Conservation (phyloP, 2,329 filamentous ascomycete genomes). For the Trichoderma oligosporum region DNA sequence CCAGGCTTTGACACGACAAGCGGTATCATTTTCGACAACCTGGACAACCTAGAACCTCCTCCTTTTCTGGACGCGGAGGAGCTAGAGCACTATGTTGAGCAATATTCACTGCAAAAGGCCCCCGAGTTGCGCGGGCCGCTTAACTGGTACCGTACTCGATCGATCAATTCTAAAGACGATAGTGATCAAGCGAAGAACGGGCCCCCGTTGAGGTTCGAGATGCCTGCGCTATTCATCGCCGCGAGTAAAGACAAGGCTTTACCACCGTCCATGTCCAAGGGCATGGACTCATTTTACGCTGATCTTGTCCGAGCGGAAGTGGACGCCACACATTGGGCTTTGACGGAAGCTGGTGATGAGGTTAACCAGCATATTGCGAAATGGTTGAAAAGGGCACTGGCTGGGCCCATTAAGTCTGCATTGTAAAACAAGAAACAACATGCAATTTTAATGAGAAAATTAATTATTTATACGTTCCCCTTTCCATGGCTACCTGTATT, state of each 20-base stretch:
- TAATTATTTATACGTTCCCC: neutral
- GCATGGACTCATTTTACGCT: conserved; percentile 67
- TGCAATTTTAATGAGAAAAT: neutral
- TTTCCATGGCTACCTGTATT: too few species aligned
- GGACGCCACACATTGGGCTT: conserved; percentile 72
- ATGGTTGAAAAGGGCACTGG: conserved; percentile 54
- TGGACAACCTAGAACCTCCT: conserved; percentile 55
- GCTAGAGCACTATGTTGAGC: conserved; percentile 69
- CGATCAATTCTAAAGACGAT: conserved; percentile 76
- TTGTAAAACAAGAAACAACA: conserved; percentile 21
- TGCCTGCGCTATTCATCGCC: conserved; percentile 71
- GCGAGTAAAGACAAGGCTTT: conserved; percentile 70
- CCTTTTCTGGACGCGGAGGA: conserved; percentile 64
- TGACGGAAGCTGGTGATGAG: conserved; percentile 67
- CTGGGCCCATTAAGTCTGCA: conserved; percentile 28
- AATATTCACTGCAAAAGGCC: conserved; percentile 58
- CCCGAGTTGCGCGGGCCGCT: conserved; percentile 70
- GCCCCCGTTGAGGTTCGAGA: conserved; percentile 43
- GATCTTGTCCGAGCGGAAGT: conserved; percentile 65
- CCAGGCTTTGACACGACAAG: conserved; percentile 53
- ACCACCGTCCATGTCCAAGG: conserved; percentile 63
- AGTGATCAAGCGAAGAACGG: conserved; percentile 54
- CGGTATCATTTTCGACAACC: conserved; percentile 62
- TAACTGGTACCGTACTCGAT: conserved; percentile 80
- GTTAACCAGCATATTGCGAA: conserved; percentile 65